Evolutionary conservation across 345 rosid species (phyloP).

Genomic region (Arabidopsis suecica): DNA sequence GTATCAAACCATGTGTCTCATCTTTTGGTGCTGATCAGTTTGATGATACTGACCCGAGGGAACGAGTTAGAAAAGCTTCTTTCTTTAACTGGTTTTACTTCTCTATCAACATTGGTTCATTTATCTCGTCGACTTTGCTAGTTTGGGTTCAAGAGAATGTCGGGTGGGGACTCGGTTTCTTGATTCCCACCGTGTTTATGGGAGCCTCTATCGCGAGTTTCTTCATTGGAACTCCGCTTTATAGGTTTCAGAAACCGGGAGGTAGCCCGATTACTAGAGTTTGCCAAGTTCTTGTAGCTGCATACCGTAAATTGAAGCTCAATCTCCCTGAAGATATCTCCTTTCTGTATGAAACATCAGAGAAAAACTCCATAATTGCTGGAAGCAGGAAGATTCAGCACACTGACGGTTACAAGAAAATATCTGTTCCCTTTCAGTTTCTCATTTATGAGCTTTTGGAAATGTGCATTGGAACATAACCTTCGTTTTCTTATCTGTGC

Average conservation of each 20-base stretch:
- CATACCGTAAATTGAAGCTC: conserved; percentile 61
- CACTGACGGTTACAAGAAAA: conserved; percentile 65
- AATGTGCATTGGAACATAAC: background rate
- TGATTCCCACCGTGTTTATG: conserved; percentile 84
- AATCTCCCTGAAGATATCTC: conserved; percentile 61
- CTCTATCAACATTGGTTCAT: conserved; percentile 81
- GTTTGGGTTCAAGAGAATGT: conserved; percentile 86
- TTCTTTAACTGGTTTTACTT: conserved; percentile 91
- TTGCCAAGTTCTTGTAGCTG: conserved; percentile 80
- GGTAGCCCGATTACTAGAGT: conserved; percentile 85
- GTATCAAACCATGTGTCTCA: conserved; percentile 90
- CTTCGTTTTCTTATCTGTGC: conserved; percentile 10
- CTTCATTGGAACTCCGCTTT: conserved; percentile 77
- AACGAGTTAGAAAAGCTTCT: conserved; percentile 74
- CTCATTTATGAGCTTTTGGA: conserved; percentile 9
- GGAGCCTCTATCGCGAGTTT: conserved; percentile 73
- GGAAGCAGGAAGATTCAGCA: conserved; percentile 78
- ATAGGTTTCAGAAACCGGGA: conserved; percentile 77
- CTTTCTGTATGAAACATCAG: conserved; percentile 64
- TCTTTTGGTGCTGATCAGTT: conserved; percentile 92
- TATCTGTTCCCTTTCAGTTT: background rate
- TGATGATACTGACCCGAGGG: conserved; percentile 77
- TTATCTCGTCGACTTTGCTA: conserved; percentile 68
- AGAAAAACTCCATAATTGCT: conserved; percentile 58
- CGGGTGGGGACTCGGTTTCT: conserved; percentile 89